These are phyloP conservation scores for Lachnellula willkommii DNA, from an alignment of 2,329 filamentous ascomycete genomes.

Conservation along the genomic window DNA sequence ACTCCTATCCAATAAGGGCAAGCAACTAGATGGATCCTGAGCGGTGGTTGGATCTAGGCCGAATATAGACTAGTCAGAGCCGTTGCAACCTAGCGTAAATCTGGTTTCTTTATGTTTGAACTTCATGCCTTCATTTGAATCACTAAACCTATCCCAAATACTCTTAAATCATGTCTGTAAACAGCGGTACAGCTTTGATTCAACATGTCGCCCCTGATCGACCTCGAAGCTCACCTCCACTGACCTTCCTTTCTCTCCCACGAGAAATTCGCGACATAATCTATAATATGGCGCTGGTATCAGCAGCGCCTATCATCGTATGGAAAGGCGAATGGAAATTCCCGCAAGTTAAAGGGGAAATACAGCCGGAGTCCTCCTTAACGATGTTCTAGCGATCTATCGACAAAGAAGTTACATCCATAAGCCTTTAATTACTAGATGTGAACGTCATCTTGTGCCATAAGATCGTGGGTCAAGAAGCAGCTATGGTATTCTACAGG, in stretches of 20 bases:
- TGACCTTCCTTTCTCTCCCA: constrained; percentile 6
- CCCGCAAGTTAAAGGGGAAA: background rate
- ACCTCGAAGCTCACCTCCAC: constrained; percentile 1
- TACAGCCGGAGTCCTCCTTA: background rate
- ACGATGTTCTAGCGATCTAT: background rate
- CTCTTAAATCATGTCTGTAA: background rate
- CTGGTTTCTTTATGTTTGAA: background rate
- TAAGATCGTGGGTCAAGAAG: constrained; percentile 2
- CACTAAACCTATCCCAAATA: background rate
- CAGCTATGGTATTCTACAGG: constrained; percentile 4
- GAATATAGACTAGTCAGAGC: constrained; percentile 1
- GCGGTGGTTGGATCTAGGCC: background rate
- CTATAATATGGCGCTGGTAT: constrained; percentile 4
- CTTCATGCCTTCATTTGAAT: background rate
- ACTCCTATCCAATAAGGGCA: too few relatives aligned
- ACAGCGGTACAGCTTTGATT: constrained; percentile 2
- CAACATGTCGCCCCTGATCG: background rate
- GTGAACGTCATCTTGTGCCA: constrained; percentile 3
- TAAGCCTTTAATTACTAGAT: background rate
- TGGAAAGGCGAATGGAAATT: constrained; percentile 1
- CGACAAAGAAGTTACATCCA: constrained; percentile 5
- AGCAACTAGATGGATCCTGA: too few relatives aligned
- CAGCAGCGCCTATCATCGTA: constrained; percentile 2
- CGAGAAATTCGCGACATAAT: constrained; percentile 9
- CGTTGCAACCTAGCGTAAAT: background rate